Base-by-base conservation (phyloP, 352 stramenopile species). In the Blastocystis sp. region DNA sequence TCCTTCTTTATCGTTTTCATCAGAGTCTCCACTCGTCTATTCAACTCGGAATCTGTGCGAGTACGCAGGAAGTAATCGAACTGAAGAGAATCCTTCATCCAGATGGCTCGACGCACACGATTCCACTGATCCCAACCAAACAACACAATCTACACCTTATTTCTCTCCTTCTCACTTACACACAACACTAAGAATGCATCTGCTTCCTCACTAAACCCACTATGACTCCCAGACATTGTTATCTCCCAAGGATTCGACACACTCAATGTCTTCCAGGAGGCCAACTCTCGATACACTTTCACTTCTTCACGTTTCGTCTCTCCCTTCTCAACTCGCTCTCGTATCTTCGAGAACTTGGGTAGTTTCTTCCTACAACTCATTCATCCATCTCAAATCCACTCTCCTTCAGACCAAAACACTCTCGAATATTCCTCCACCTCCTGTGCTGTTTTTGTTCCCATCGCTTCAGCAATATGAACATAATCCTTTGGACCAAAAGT, bases 401-500 rank as follows among this genome's bases (percentile, higher is more conserved):
- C 27, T 11, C 60, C 60, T 24, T 91, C 58, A 91, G 84, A 30
- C 93, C 93, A 96, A 88, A 96, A 96, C n/a, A 92, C 91, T 54
- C 92, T 82, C 9, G 92, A 90, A 89, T 95, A 96, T 42, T 76
- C 77, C 78, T 90, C 82, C 17, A 93, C 89, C 40, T 94, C 92
- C 44, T 89, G 91, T 54, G 92, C 87, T 27, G 91, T 90, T 89
- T 95, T 95, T 1, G 66, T 57, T 19, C 92, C 92, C 22, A 95
- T 90, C 90, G 95, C 93, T 66, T 90, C 89, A 56, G 92, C 92
- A 84, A 95, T 95, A 44, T 98, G 97, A 77, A 94, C 93, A 93
- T 98, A 94, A 54, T 95, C 93, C 70, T 97, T 92, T 42, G 97
- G 92, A 56, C 95, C 95, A 84, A 94, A 92, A 82, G 97, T 97